Evolutionary conservation across 2,329 filamentous ascomycete species (phyloP), one percentile per base, ranked within the genome.

Genomic region (Botrytis hyacinthi): DNA sequence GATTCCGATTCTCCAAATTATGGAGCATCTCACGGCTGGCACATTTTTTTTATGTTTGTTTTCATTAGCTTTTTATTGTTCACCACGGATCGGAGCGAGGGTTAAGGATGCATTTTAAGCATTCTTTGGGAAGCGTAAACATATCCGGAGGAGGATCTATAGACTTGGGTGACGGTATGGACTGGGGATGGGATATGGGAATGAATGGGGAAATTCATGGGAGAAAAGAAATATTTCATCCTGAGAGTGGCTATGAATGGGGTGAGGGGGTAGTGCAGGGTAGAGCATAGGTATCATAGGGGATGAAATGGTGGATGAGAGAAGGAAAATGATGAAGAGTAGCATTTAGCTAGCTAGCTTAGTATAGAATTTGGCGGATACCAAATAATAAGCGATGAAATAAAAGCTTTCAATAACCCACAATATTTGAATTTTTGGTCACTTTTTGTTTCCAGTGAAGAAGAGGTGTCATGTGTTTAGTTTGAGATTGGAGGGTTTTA

Each of bases 21-120:
- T 35, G 68, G 42, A 46, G 68, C 51, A 62, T 60, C 51, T 46
- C 22, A 71, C 42, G 42, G 54, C 54, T 71, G 42, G 68, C 54
- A 60, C 42, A 44, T 22, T 62, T 44, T 40, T 62, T 71, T 37
- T 60, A n/a, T 37, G 51, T 62, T 70, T 71, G 51, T 60, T 71
- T 60, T 70, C 40, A 70, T 70, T 60, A 44, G 67, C 67, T 70
- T 59, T 57, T 59, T 65, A 32, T 59, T 44, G 40, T 69, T 59
- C 37, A 42, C 18, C n/a, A 62, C 42, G 51, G 51, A 57, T 18
- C 29, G 51, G 68, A 71, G 68, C 42, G 37, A 26, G 22, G 68
- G 42, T 44, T 62, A 26, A 59, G 68, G 57, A 71, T 71, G 67
- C 51, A 70, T 59, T 26, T 32, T 35, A 32, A 26, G 67, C 67